Evolutionary conservation across 2,329 filamentous ascomycete genomes (phyloP).

Genomic region (Cladophialophora exuberans): DNA sequence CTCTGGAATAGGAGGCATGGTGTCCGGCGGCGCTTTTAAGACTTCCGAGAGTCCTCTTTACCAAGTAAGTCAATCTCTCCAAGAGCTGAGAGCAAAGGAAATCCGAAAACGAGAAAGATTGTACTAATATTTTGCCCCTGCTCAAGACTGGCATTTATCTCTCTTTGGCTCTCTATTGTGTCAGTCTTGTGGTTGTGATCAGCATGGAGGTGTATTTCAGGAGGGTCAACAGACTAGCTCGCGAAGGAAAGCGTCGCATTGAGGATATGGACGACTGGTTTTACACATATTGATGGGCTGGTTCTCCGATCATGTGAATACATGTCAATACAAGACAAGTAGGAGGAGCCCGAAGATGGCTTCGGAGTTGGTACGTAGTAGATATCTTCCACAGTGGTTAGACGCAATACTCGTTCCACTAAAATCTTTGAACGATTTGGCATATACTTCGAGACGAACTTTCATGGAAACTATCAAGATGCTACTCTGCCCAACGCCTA

Average conservation of each 20-base stretch:
- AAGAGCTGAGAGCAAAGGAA: no score
- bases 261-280: constrained; percentile 7
- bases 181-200: constrained; percentile 4
- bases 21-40: constrained; percentile 31
- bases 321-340: no score
- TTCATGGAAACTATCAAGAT: neutral
- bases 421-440: neutral
- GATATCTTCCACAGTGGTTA: no score
- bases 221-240: constrained; percentile 2
- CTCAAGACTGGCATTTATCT: constrained; percentile 5
- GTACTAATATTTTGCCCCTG: neutral
- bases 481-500: neutral
- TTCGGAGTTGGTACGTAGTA: no score
- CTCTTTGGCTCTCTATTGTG: constrained; percentile 5
- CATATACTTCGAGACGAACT: neutral
- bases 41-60: constrained; percentile 32
- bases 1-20: constrained; percentile 36
- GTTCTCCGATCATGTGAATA: no score
- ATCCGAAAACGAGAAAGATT: neutral
- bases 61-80: constrained; percentile 15
- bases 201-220: constrained; percentile 10
- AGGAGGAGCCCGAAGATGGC: no score
- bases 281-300: constrained; percentile 9
- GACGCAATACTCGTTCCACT: no score
- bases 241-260: constrained; percentile 1